These are phyloP conservation scores for Yamadazyma aaseri DNA, from an alignment of 1,139 yeast species.

Conservation along the genomic window DNA sequence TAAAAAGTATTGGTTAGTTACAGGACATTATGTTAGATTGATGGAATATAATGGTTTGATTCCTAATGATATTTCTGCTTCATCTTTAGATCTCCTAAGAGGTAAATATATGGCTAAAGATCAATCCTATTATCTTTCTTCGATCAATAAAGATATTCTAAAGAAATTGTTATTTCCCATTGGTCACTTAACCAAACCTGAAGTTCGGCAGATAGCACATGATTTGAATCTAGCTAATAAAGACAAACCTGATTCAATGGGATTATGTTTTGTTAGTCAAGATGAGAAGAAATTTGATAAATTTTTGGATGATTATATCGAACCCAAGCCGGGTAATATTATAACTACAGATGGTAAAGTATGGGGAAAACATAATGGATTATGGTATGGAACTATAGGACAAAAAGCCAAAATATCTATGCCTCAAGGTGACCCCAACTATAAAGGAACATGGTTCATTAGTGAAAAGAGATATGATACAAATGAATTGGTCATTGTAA, in stretches of 20 bases:
- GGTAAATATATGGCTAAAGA: slow-evolving; percentile 68
- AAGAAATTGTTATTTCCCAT: slow-evolving; percentile 68
- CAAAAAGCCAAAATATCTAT: slow-evolving; percentile 59
- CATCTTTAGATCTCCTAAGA: slow-evolving; percentile 51
- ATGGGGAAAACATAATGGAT: slow-evolving; percentile 81
- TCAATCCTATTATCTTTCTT: slow-evolving; percentile 86
- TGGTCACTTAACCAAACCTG: slow-evolving; percentile 72
- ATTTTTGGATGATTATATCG: slow-evolving; percentile 73
- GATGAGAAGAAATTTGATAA: slow-evolving; percentile 68
- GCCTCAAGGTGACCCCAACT: slow-evolving; percentile 58
- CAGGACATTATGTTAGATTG: slow-evolving; percentile 88
- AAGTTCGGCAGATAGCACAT: slow-evolving; percentile 68
- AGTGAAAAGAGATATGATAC: slow-evolving; percentile 60
- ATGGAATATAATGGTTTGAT: slow-evolving; percentile 21
- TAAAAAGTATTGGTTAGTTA: slow-evolving; percentile 75
- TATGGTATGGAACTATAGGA: slow-evolving; percentile 95
- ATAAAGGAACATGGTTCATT: slow-evolving; percentile 84
- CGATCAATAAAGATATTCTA: slow-evolving; percentile 51
- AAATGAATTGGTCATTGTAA: slow-evolving; percentile 77
- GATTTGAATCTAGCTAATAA: slow-evolving; percentile 58
- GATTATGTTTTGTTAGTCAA: slow-evolving; percentile 87
- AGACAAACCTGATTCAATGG: slow-evolving; percentile 87
- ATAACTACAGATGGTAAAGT: slow-evolving; percentile 69
- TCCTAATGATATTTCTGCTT: slow-evolving; percentile 16
- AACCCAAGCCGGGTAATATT: slow-evolving; percentile 72